These are phyloP conservation scores for Aspergillus uvarum DNA, from an alignment of 2,329 filamentous ascomycete species.

Conservation along the genomic window DNA sequence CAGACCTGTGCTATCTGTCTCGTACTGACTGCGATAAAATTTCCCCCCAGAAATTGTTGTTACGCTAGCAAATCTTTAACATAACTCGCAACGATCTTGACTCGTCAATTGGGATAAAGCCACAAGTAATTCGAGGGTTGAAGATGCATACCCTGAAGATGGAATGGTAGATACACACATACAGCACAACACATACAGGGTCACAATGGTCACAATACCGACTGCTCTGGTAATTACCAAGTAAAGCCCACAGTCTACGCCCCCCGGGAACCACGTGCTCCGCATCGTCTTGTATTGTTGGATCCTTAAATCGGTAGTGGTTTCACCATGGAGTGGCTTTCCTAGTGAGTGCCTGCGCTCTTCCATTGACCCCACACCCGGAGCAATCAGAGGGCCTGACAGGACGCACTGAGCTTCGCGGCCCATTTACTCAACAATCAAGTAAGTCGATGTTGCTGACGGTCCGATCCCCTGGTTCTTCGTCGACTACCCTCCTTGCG, in stretches of 20 bases:
- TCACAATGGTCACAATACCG: not conserved
- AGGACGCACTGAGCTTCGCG: conserved; percentile 8
- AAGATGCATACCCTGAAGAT: not conserved
- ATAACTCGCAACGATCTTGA: not conserved
- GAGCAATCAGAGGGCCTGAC: conserved; percentile 2
- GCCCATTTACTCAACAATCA: not conserved
- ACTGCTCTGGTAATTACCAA: not conserved
- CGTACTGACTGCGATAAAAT: no score
- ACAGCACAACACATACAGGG: not conserved
- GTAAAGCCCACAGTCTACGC: not conserved
- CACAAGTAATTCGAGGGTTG: not conserved
- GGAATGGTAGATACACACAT: not conserved
- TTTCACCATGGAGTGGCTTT: conserved; percentile 1
- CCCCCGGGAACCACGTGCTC: conserved; percentile 5
- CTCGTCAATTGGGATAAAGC: not conserved
- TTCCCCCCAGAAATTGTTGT: not conserved
- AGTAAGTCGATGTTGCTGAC: not conserved
- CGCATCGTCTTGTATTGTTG: not conserved
- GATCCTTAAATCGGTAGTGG: conserved; percentile 4
- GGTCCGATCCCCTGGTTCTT: not conserved
- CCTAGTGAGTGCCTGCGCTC: not conserved
- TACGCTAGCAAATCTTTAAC: not conserved
- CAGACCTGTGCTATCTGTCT: no score
- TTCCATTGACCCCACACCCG: conserved; percentile 3
- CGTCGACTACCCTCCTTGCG: not conserved